Evolutionary conservation across 495 filamentous ascomycete genomes (phyloP).

Genomic region (Annulohypoxylon maeteangense): DNA sequence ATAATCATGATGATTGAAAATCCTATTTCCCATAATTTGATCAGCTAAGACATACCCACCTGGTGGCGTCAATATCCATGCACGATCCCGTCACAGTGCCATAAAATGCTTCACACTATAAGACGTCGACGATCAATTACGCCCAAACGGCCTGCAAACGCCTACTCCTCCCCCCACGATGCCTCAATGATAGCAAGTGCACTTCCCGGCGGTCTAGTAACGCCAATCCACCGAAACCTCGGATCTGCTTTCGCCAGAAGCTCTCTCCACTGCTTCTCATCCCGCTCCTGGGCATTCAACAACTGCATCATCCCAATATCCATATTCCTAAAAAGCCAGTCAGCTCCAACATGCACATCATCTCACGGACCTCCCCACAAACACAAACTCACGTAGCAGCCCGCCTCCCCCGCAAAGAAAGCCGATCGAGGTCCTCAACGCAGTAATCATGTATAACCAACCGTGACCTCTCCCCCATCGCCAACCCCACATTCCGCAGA

Average conservation of each 20-base stretch:
- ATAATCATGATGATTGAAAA: not conserved
- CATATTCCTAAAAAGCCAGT: slow-evolving; percentile 3
- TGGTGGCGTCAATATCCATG: not conserved
- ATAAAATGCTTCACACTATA: not conserved
- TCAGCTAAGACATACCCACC: no score
- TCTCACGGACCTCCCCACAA: not conserved
- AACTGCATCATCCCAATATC: slow-evolving; percentile 11
- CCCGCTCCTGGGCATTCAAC: slow-evolving; percentile 1
- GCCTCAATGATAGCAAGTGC: slow-evolving; percentile 6
- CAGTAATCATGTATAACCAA: slow-evolving; percentile 3
- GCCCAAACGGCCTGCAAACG: not conserved
- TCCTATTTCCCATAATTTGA: no score
- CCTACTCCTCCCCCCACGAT: not conserved
- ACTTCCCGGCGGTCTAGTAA: not conserved
- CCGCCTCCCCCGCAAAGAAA: not conserved
- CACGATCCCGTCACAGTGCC: not conserved
- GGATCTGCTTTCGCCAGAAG: slow-evolving; percentile 1
- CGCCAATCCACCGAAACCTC: slow-evolving; percentile 1
- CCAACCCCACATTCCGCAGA: not conserved
- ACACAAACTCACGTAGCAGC: not conserved
- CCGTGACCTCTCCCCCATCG: not conserved
- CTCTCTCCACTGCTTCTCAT: not conserved
- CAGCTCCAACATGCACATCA: not conserved
- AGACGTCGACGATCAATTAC: not conserved
- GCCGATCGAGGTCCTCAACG: not conserved